phyloP scores from a whole-genome alignment of 2,329 filamentous ascomycete genomes.

The Xenoacremonium recifei region DNA sequence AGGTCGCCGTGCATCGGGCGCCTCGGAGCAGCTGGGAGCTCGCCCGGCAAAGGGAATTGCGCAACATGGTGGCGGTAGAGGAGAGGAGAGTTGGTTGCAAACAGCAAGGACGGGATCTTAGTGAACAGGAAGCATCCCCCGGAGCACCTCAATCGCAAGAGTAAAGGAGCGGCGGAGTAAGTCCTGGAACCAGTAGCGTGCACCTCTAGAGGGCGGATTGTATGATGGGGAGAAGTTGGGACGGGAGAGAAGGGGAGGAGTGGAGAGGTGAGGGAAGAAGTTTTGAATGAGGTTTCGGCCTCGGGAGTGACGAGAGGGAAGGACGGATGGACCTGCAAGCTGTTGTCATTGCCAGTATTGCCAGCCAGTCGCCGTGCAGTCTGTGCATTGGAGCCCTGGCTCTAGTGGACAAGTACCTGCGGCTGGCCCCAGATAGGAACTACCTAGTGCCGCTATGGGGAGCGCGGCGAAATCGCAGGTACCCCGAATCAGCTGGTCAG shows the following conservation, averaged over 20 bases:
- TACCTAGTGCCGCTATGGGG: too few relatives aligned
- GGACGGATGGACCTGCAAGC: not conserved
- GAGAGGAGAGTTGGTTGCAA: slow-evolving; percentile 17
- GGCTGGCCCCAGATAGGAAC: too few relatives aligned
- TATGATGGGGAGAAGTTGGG: slow-evolving; percentile 10
- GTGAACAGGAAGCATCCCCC: slow-evolving; percentile 30
- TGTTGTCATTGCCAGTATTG: slow-evolving; percentile 4
- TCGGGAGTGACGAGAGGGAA: not conserved
- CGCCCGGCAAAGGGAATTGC: slow-evolving; percentile 64
- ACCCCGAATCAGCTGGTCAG: too few relatives aligned
- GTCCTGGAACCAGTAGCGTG: slow-evolving; percentile 33
- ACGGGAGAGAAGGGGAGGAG: slow-evolving; percentile 6
- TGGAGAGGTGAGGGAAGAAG: slow-evolving; percentile 1
- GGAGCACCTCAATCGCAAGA: slow-evolving; percentile 27
- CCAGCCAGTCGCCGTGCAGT: too few relatives aligned
- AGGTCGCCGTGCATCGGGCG: slow-evolving; percentile 46
- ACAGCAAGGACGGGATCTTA: slow-evolving; percentile 12
- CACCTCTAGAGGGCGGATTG: too few relatives aligned
- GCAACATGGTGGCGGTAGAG: slow-evolving; percentile 62
- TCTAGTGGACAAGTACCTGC: too few relatives aligned
- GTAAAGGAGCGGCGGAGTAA: slow-evolving; percentile 50
- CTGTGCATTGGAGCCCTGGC: too few relatives aligned
- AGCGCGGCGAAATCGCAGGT: too few relatives aligned
- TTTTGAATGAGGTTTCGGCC: slow-evolving; percentile 4
- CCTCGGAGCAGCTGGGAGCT: slow-evolving; percentile 60